Evolutionary conservation across 192 early-diverging fungal species (phyloP), one percentile per base, ranked within the genome.

Genomic region (Dissophora globulifera): DNA sequence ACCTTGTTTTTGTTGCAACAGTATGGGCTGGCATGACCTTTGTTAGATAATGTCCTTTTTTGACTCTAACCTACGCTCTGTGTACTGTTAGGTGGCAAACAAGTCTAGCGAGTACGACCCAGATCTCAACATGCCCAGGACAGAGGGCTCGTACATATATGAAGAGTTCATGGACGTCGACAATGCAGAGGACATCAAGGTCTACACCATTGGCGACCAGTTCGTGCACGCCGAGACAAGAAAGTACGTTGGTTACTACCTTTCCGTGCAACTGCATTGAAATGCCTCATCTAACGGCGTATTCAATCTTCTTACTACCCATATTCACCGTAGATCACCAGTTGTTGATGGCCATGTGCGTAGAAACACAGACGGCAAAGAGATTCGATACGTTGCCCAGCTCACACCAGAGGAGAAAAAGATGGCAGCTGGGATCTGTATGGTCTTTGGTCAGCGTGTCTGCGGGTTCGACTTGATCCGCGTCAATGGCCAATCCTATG

Each of bases 161-260:
- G 97, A 99, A 59, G 87, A 95, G 79, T 97, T 99, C 59, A 90
- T 99, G 86, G 84, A 86, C 49, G 94, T 95, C 9, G 94, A 97
- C 71, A 95, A 96, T 80, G 91, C 93, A 8, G 97, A 97, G 62
- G 97, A 99, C 75, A 93, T 99, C 70, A 99, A 99, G 78, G 91
- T 97, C 26, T 99, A 99, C 76, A 99, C 96, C 0, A 93, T 97
- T 31, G 96, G 96, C 20, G 82, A 91, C 13, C 60, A 71, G n/a
- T 98, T 92, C 80, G 89, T 91, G 6, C 95, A 99, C 69, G 96
- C 97, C 11, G 97, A 99, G 80, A 97, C 94, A 3, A 86, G 97
- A 81, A 96, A 96, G 88, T 92, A 84, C 54, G 71, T 45, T 45
- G 43, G 43, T 45, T 16, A 46, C 10, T 29, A 32, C 55, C 23